These are phyloP conservation scores for Diplodia corticola DNA, from an alignment of 2,329 filamentous ascomycete genomes.

Conservation along the genomic window DNA sequence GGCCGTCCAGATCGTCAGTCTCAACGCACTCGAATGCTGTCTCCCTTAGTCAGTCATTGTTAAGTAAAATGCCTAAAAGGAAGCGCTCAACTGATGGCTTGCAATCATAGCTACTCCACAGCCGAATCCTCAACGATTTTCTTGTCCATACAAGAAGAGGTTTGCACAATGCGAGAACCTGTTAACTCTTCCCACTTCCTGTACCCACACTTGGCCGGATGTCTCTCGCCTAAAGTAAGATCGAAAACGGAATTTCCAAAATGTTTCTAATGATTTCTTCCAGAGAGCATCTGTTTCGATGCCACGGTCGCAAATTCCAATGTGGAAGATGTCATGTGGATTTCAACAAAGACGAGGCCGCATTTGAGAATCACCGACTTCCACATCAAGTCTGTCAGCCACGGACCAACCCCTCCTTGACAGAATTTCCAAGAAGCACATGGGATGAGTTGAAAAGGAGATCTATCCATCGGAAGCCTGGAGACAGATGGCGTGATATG, in stretches of 20 bases:
- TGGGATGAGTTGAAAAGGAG: neutral
- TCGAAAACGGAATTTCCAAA: neutral
- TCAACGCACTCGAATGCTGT: neutral
- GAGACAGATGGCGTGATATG: neutral
- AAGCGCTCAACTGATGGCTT: neutral
- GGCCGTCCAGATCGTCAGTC: neutral
- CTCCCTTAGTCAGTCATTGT: neutral
- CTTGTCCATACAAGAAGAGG: neutral
- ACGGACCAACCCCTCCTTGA: neutral
- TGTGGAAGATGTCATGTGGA: neutral
- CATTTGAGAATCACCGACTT: neutral
- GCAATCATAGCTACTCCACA: no score
- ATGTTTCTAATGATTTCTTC: fast-evolving
- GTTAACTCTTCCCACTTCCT: neutral
- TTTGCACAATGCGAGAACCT: neutral
- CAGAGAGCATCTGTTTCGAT: neutral
- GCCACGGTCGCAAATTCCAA: neutral
- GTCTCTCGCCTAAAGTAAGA: neutral
- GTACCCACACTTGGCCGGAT: neutral
- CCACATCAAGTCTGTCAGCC: neutral
- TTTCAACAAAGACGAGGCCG: neutral
- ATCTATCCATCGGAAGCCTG: neutral
- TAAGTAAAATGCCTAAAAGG: neutral
- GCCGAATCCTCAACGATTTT: neutral
- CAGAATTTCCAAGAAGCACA: neutral